These are phyloP conservation scores for Combretum micranthum DNA, from an alignment of 345 rosid genomes.

Conservation along the genomic window DNA sequence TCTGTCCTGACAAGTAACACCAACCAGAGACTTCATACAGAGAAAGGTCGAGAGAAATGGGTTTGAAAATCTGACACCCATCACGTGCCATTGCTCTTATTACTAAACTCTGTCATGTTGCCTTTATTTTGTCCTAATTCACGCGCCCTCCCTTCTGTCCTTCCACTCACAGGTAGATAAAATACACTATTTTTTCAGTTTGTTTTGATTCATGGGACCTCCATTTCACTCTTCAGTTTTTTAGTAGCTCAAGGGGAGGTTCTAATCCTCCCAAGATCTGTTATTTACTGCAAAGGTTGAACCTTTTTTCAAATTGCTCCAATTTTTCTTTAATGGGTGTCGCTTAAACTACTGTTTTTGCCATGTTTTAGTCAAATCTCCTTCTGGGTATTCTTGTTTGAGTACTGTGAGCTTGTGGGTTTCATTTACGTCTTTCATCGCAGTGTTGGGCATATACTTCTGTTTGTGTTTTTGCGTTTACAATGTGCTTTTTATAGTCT, in stretches of 20 bases:
- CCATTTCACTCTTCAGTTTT: slow-evolving; percentile 21
- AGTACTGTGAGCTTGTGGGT: slow-evolving; percentile 4
- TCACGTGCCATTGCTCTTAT: slow-evolving; percentile 45
- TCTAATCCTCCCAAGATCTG: slow-evolving; percentile 29
- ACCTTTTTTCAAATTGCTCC: slow-evolving; percentile 11
- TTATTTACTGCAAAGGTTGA: slow-evolving; percentile 26
- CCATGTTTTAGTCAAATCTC: background rate
- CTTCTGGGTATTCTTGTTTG: background rate
- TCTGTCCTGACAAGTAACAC: too few relatives aligned
- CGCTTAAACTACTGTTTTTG: background rate
- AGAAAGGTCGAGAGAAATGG: too few relatives aligned
- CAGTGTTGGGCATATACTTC: background rate
- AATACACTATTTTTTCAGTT: background rate
- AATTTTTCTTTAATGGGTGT: slow-evolving; percentile 3
- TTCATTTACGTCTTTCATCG: background rate
- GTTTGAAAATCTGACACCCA: slow-evolving; percentile 26
- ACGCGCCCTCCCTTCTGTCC: slow-evolving; percentile 8
- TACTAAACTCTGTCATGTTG: slow-evolving; percentile 9
- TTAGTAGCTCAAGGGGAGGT: background rate
- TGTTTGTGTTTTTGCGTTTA: background rate
- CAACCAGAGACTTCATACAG: too few relatives aligned
- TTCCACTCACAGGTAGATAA: too few relatives aligned
- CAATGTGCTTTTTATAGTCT: background rate
- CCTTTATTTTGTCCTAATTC: slow-evolving; percentile 9
- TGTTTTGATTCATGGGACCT: slow-evolving; percentile 10